phyloP scores from a whole-genome alignment of 768 basidiomycete species.

The Termitomyces sp. region DNA sequence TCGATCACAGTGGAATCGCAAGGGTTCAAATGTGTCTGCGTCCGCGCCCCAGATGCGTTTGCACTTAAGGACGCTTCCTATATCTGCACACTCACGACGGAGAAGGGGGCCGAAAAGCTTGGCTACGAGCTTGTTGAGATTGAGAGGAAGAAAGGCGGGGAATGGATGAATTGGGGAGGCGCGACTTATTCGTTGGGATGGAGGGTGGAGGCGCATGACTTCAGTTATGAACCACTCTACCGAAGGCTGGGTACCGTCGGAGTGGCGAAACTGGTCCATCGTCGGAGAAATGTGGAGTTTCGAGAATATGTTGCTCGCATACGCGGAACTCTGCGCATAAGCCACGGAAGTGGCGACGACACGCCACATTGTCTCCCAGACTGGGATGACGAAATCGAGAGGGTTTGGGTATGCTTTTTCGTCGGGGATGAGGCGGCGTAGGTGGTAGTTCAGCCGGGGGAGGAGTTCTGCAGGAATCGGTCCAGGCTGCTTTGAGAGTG shows the following conservation, averaged over 20 bases:
- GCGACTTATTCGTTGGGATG: slow-evolving; percentile 41
- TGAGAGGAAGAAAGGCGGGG: not conserved
- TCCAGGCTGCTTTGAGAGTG: slow-evolving; percentile 31
- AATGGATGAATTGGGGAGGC: slow-evolving; percentile 1
- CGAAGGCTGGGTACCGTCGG: slow-evolving; percentile 17
- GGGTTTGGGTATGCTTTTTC: slow-evolving; percentile 28
- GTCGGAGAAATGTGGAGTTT: slow-evolving; percentile 29
- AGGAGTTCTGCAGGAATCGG: slow-evolving; percentile 27
- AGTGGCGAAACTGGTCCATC: slow-evolving; percentile 20
- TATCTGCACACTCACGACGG: slow-evolving; percentile 27
- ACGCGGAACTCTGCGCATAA: slow-evolving; percentile 24
- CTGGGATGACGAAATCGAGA: slow-evolving; percentile 48
- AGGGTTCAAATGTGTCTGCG: slow-evolving; percentile 37
- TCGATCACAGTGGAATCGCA: slow-evolving; percentile 24
- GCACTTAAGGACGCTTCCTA: slow-evolving; percentile 29
- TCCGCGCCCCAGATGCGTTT: slow-evolving; percentile 29
- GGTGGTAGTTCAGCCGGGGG: slow-evolving; percentile 25
- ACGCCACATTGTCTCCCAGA: slow-evolving; percentile 62
- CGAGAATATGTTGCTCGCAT: slow-evolving; percentile 20
- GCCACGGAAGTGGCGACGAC: slow-evolving; percentile 43
- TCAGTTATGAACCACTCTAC: slow-evolving; percentile 35
- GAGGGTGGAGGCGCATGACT: slow-evolving; percentile 44
- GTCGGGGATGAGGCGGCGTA: slow-evolving; percentile 39
- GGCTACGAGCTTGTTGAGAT: not conserved
- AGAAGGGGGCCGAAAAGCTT: not conserved